Evolutionary conservation across 495 filamentous ascomycete genomes (phyloP), one percentile per base, ranked within the genome.

Genomic region (Aspergillus egyptiacus): DNA sequence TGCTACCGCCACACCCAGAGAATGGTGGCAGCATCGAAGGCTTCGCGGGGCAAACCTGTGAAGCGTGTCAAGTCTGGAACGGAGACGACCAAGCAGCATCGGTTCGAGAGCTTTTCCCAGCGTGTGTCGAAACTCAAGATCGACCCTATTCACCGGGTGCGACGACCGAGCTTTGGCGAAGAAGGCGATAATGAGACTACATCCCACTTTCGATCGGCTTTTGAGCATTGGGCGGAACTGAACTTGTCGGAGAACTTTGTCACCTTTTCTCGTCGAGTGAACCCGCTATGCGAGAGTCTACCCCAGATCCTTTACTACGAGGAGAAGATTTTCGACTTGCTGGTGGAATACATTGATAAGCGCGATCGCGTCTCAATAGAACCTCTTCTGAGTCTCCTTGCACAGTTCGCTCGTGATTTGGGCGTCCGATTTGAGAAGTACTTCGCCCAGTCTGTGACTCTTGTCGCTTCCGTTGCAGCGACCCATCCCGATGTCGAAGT

Each of bases 71-170:
- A 85, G 69, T 56, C 55, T 39, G 67, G 79, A 53, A 95, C 89
- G 7, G 71, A 74, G 53, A 85, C 89, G 24, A 82, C 82, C 53
- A 90, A 86, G 56, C 82, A 84, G 24, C 87, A 95, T 64, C 77
- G 85, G 65, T 97, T 89, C 77, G 86, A 99, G 71, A 81, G 83
- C 39, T 99, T 99, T 68, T 89, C 87, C 28, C 74, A 83, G 65
- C 95, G 96, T 62, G 88, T 99, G 61, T 81, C 89, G 54, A 96
- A 93, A 65, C 75, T 97, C 64, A 91, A 81, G 61, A 85, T 99
- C 71, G 91, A 97, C 59, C 91, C 93, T 17, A 80, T 96, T 54
- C 86, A 91, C 55, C 81, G 81, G 68, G 84, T 89, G 54, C 88
- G 90, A 63, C 82, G 82, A 46, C 77, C 86, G 60, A 88, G 88